These are phyloP conservation scores for Balamuthia mandrillaris DNA, from an alignment of 208 protist genomes.

Conservation along the genomic window DNA sequence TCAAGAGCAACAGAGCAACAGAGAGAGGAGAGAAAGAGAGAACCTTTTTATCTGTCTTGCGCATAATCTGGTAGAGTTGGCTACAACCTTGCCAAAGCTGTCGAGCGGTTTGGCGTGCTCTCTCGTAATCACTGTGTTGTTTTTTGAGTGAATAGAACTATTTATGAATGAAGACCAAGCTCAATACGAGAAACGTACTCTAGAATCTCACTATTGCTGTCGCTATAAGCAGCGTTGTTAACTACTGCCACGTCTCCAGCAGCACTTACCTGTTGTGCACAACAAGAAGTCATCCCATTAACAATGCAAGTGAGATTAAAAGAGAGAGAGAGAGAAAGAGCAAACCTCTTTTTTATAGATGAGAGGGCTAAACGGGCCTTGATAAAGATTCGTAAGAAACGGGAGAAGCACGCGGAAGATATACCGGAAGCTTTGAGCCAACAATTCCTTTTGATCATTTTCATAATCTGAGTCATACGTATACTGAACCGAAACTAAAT, in stretches of 20 bases:
- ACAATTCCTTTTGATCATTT: not conserved
- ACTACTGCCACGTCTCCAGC: no score
- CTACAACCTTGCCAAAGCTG: not conserved
- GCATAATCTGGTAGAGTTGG: not conserved
- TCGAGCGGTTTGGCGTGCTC: not conserved
- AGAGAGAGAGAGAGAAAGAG: no score
- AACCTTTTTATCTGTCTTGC: not conserved
- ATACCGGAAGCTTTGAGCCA: not conserved
- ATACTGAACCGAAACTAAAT: no score
- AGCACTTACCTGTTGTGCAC: no score
- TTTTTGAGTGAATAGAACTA: not conserved
- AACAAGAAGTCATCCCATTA: no score
- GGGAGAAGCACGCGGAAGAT: constrained; percentile 15
- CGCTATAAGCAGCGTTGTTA: no score
- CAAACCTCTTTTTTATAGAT: no score
- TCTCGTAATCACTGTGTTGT: not conserved
- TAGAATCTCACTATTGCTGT: no score
- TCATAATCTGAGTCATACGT: no score
- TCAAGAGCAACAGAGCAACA: not conserved
- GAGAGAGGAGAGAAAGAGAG: not conserved
- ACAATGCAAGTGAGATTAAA: no score
- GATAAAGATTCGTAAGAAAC: constrained; percentile 20
- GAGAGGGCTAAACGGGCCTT: constrained; percentile 33
- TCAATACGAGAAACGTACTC: no score
- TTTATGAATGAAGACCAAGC: no score